These are phyloP conservation scores for Diaporthe helianthi DNA, from an alignment of 2,329 filamentous ascomycete species.

Conservation along the genomic window DNA sequence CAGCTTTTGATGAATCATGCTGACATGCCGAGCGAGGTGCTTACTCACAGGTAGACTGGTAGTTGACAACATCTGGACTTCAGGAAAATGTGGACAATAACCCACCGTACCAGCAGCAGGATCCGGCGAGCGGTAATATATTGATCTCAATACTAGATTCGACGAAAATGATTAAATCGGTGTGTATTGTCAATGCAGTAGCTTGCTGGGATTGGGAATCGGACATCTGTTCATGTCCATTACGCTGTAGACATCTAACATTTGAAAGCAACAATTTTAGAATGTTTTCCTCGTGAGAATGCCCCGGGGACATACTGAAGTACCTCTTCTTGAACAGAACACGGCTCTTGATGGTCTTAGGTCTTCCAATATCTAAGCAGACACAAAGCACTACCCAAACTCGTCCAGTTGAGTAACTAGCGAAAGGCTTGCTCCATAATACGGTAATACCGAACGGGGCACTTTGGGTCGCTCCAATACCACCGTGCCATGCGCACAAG, in stretches of 20 bases:
- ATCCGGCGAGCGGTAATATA: not conserved
- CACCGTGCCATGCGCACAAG: not conserved
- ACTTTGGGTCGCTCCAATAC: not conserved
- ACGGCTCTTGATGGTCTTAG: not conserved
- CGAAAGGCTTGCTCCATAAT: not conserved
- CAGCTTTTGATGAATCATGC: constrained; percentile 15
- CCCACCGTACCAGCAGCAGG: not conserved
- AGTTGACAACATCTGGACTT: not conserved
- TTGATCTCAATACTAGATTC: not conserved
- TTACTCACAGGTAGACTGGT: too few relatives aligned
- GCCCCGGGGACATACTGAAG: too few relatives aligned
- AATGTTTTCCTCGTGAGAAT: too few relatives aligned
- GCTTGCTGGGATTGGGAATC: too few relatives aligned
- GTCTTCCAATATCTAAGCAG: not conserved
- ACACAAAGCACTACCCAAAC: not conserved
- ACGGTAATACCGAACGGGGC: too few relatives aligned
- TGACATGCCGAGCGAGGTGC: not conserved
- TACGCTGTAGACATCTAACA: not conserved
- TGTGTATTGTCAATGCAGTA: not conserved
- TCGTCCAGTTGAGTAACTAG: not conserved
- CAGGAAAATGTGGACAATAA: not conserved
- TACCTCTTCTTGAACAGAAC: not conserved
- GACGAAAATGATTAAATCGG: not conserved
- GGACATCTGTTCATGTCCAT: not conserved
- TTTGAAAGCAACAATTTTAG: not conserved